Evolutionary conservation across 148 eudicot genomes (phyloP), one percentile per base, ranked within the genome.

Genomic region (Polygonum maritimum): DNA sequence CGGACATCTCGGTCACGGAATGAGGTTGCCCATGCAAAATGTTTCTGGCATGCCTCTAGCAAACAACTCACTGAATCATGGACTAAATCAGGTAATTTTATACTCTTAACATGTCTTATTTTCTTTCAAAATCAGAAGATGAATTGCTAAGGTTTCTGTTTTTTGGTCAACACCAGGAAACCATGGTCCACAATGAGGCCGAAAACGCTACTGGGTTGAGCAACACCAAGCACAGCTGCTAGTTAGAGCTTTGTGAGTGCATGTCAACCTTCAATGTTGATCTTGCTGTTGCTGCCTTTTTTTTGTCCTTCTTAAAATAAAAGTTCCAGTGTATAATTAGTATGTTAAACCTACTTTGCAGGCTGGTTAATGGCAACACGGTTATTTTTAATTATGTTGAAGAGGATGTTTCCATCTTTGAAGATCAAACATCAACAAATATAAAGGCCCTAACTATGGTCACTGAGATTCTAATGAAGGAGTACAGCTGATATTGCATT

Each of bases 1-100:
- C 52, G 88, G 82, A 65, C 91, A 89, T 79, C 89, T 82, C 70
- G 74, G 79, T 81, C 95, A 89, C 82, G 93, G 90, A 71, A 47
- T 86, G 54, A 84, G 76, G 51, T 40, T 81, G 48, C 72, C 87
- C 57, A 45, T 75, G 51, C 89, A 82, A 48, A 85, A 76, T 84
- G 76, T 41, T 76, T 74, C 83, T 1, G 79, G 82, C 26, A 71
- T 74, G 57, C 80, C 79, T 67, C 71, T 67, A 5, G 8, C 45
- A 67, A 67, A 67, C 45, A 67, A 2, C 44, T 38, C 71, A 36
- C 36, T 67, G 71, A 67, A 67, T 16, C 71, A 36, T 21, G 45
- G 19, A 19, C 41, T 44, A 67, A 67, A 36, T 8, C 45, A 67
- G 71, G 71, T 65, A 35, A 0, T 26, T 31, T 33, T 65, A 55